Evolutionary conservation across 768 basidiomycete genomes (phyloP).

Genomic region (Termitomyces sp.): DNA sequence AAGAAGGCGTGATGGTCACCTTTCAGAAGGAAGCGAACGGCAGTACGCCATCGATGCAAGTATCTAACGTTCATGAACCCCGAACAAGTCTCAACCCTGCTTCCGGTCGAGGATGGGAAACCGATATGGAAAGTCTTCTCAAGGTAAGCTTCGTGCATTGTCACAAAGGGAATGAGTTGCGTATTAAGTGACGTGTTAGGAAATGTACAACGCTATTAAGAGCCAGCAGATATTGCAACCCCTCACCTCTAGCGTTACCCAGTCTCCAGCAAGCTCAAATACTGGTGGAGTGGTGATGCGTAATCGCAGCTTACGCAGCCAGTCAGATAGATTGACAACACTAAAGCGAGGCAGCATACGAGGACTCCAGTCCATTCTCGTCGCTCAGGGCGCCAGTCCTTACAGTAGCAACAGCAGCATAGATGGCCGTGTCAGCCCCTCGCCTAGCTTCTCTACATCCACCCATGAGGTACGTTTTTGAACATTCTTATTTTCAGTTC

Average conservation of each 20-base stretch:
- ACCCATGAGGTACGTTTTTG: conserved; percentile 61
- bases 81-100: conserved; percentile 25
- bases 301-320: conserved; percentile 67
- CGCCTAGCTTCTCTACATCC: conserved; percentile 90
- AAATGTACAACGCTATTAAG: conserved; percentile 93
- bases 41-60: conserved; percentile 61
- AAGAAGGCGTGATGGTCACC: conserved; percentile 42
- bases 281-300: conserved; percentile 47
- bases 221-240: conserved; percentile 88
- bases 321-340: conserved; percentile 65
- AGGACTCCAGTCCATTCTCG: conserved; percentile 77
- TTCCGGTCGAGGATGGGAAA: conserved; percentile 75
- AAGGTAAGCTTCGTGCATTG: conserved; percentile 48
- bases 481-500: neutral
- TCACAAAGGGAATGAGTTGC: neutral
- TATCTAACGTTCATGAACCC: conserved; percentile 35
- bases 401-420: conserved; percentile 81
- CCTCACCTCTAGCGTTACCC: conserved; percentile 38
- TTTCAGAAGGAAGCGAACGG: conserved; percentile 44
- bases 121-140: conserved; percentile 79
- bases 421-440: conserved; percentile 90
- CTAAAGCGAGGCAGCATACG: conserved; percentile 91
- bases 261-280: conserved; percentile 46
- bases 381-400: conserved; percentile 64
- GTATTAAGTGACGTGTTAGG: conserved; percentile 37